These are phyloP conservation scores for Dictyostelium brefeldianum DNA, from an alignment of 78 protist genomes.

Conservation along the genomic window DNA sequence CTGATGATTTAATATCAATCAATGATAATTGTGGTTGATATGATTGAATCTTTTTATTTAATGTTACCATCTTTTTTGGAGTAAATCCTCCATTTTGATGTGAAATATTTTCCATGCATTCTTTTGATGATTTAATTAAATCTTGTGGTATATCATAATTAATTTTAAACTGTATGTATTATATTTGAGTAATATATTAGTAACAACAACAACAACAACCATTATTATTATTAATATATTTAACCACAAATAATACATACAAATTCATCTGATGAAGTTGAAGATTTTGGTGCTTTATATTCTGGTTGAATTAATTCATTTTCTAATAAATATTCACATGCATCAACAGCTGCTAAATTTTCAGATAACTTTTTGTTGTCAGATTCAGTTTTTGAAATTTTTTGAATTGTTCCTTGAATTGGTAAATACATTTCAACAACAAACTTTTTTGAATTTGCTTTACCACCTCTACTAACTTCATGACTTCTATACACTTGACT, in stretches of 20 bases:
- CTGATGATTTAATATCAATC: neutral
- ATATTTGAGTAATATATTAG: neutral
- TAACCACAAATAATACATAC: neutral
- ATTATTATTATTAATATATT: neutral
- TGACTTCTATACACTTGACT: neutral
- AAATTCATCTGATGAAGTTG: slow-evolving; percentile 4
- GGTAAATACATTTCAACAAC: slow-evolving; percentile 35
- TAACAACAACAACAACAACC: neutral
- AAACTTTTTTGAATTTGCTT: neutral
- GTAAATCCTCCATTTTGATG: neutral
- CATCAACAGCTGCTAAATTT: slow-evolving; percentile 34
- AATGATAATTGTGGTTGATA: neutral
- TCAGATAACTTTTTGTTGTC: slow-evolving; percentile 31
- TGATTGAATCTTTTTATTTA: slow-evolving; percentile 4
- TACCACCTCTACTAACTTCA: neutral
- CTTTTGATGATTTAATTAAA: neutral
- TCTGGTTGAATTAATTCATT: slow-evolving; percentile 28
- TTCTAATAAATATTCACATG: slow-evolving; percentile 23
- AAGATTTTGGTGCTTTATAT: slow-evolving; percentile 12
- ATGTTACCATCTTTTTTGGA: neutral
- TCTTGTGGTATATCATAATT: slow-evolving; percentile 22
- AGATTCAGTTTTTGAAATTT: slow-evolving; percentile 12
- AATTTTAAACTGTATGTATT: neutral
- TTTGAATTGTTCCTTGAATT: neutral
- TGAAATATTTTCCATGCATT: neutral